These are phyloP conservation scores for Arthrobotrys iridis DNA, from an alignment of 2,329 filamentous ascomycete genomes.

Conservation along the genomic window DNA sequence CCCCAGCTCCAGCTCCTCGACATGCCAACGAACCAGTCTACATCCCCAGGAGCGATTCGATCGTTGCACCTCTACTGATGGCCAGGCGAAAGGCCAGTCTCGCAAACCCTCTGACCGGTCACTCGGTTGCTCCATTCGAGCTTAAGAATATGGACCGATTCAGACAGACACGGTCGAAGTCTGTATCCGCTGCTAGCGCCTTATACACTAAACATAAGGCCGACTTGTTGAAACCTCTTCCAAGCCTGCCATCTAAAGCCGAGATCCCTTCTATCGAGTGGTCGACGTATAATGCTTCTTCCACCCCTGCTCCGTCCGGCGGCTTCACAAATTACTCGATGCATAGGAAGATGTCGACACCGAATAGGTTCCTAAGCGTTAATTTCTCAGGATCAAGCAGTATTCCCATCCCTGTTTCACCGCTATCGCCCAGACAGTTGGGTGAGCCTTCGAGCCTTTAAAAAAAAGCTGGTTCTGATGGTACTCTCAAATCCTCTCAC, in stretches of 20 bases:
- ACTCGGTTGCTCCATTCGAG: constrained; percentile 24
- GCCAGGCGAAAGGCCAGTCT: constrained; percentile 39
- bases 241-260: constrained; percentile 15
- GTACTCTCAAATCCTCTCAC: neutral
- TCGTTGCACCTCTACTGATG: constrained; percentile 41
- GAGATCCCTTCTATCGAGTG: constrained; percentile 30
- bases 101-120: constrained; percentile 34
- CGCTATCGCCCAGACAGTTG: constrained; percentile 28
- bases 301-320: neutral
- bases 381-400: constrained; percentile 26
- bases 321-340: constrained; percentile 48
- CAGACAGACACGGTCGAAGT: constrained; percentile 45
- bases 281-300: constrained; percentile 14
- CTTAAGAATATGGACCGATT: constrained; percentile 43
- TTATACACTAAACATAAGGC: constrained; percentile 30
- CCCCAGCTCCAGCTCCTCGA: neutral
- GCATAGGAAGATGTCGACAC: constrained; percentile 47
- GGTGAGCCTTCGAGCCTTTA: constrained; percentile 39
- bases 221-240: constrained; percentile 42
- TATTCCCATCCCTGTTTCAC: constrained; percentile 28
- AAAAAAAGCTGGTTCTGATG: neutral
- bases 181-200: constrained; percentile 38
- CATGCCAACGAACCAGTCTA: constrained; percentile 23
- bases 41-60: constrained; percentile 39
- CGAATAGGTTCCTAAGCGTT: constrained; percentile 33